Base-by-base conservation (phyloP, 2,329 filamentous ascomycete genomes). In the Arthrobotrys musiformis region DNA sequence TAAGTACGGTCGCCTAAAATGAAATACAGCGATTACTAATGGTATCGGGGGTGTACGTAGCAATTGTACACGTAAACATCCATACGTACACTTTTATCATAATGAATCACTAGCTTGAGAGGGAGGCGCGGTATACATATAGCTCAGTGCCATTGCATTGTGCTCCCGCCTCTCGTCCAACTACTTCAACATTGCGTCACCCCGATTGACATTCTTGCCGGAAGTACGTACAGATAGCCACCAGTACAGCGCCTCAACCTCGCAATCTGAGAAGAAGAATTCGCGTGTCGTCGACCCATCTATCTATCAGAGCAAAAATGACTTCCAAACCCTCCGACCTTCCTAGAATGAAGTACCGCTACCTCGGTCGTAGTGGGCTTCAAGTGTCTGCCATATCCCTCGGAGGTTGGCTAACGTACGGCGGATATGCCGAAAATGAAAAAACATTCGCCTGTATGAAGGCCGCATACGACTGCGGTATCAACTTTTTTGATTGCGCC, bases 351-450 rank as follows among this genome's bases (percentile, higher is more conserved):
- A 86, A 90, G 81, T 92, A 92, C 84, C 89, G 91, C 80, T 89
- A 89, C 83, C 86, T 93, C 6, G 91, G 91, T 81, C 88, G 87
- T 42, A 91, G 90, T 15, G 91, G 91, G 66, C 86, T 93, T 17
- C 89, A 93, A 82, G 90, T 93, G 35, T 93, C 91, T 28, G 87
- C 89, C 52, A 90, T 93, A 78, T 90, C 90, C 1, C 86, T 93
- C 1, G 91, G 89, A 73, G 88, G 89, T 79, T 90, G 90, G 90
- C 86, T 93, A 63, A 93, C 91, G 0, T 93, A 92, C 79, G 91
- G 91, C 66, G 91, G 90, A 17, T 90, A 92, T 80, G 89, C 92
- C 30, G 89, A 90, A 68, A 87, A 89, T 81, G 88, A 90, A 67
- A 86, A 86, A 78, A 87, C 89, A 0, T 89, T 88, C 81, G 85